Base-by-base conservation (phyloP, 1,284 basidiomycete genomes). In the Ceratobasidium sp. region DNA sequence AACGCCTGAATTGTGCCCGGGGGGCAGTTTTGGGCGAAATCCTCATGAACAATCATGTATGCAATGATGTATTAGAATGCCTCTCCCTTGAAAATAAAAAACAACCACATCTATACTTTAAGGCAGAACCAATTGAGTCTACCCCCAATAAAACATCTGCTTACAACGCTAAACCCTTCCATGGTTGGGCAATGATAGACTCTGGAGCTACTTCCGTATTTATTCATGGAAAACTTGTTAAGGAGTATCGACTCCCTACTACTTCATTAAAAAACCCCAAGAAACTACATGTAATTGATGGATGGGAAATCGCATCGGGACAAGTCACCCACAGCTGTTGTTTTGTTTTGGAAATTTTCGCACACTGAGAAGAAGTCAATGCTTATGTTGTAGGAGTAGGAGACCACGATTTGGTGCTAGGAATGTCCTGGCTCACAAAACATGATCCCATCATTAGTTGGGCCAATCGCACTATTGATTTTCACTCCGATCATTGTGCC, bases 351-450 rank as follows among this genome's bases (percentile, higher is more conserved):
- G 40, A 43, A 9, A 43, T 9, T 1, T 43, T 43, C 4, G 34
- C 15, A 1, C 59, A 62, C 22, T 1, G 43, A 62, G 59, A 62
- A 25, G 40, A 19, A 9, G 4, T 62, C 1, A 9, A n/a, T 3
- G 8, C 9, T 25, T 40, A 44, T 44, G 22, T 64, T 11, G 46
- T 59, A 0, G 59, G 67, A 7, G 46, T 76, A 0, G 73, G 73
- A 1, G 1, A 22, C 1, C 49, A 76, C n/a, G 32, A 67, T 56
- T 34, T 76, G 3, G 54, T 79, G 3, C 78, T 79, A 25, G 77
- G 79, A 3, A 44, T 79, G 44, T 66, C 76, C 8, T 79, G 79
- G 78, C 43, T 79, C 1, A 44, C 65, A 34, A 34, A 66, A 56
- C 76, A 76, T 62, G 61, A 74, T 46, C 78, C 79, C 15, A 15